Percentiles rank a stretch among this genome's conserved stretches.
Evolutionary conservation across 352 stramenopile species (phyloP).

Genomic region (Globisporangium echinulatum): DNA sequence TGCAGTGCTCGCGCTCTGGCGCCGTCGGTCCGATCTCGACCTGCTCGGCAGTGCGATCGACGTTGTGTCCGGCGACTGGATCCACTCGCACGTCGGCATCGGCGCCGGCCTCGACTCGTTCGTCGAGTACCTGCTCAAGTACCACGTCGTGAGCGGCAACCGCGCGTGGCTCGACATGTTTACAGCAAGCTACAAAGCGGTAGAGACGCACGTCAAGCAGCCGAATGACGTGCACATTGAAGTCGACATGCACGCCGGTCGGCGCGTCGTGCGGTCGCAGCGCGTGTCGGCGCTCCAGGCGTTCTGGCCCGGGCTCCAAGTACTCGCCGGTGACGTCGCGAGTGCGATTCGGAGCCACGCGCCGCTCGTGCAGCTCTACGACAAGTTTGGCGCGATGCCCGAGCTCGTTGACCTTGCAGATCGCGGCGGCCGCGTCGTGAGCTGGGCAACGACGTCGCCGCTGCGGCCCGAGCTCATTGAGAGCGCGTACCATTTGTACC

Average conservation of each 20-base stretch:
- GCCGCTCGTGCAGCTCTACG: conserved; percentile 92
- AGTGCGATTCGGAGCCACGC: conserved; percentile 89
- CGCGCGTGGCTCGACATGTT: conserved; percentile 91
- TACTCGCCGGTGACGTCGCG: conserved; percentile 90
- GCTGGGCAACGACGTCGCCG: conserved; percentile 82
- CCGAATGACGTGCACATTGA: conserved; percentile 67
- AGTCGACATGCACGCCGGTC: conserved; percentile 82
- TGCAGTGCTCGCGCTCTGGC: conserved; percentile 75
- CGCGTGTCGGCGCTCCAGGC: conserved; percentile 89
- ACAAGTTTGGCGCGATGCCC: conserved; percentile 92
- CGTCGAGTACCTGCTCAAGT: conserved; percentile 98
- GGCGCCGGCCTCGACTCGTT: conserved; percentile 95
- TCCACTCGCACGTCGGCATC: conserved; percentile 76
- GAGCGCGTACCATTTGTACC: conserved; percentile 94
- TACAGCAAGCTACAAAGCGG: conserved; percentile 68
- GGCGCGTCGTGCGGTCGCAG: conserved; percentile 41
- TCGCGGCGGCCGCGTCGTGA: conserved; percentile 47
- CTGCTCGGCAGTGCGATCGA: conserved; percentile 95
- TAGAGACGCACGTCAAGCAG: conserved; percentile 74
- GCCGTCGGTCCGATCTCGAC: conserved; percentile 73
- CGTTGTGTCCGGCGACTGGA: conserved; percentile 80
- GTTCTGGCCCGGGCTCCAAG: conserved; percentile 96
- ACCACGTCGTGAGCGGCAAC: conserved; percentile 94
- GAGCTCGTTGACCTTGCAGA: conserved; percentile 89
- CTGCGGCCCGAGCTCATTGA: conserved; percentile 97